Evolutionary conservation across 2,329 filamentous ascomycete genomes (phyloP), one percentile per base, ranked within the genome.

Genomic region (Neonectria ditissima): DNA sequence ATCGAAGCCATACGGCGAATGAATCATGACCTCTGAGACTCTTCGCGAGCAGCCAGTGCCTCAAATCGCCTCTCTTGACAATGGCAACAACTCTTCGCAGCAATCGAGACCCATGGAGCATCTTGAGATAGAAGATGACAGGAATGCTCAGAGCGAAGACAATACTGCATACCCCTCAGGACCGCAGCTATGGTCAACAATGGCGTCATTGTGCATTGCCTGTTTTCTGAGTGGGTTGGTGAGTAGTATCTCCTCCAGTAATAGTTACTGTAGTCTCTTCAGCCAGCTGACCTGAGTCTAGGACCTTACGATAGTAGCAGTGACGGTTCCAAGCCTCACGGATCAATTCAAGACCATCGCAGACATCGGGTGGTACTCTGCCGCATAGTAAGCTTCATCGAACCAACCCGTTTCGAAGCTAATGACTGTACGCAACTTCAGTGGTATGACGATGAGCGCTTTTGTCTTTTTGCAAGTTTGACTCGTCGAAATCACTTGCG

Each of bases 301-400:
- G 70, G 70, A 73, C 2, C 55, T 73, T 2, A 69, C 70, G 0
- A 72, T 73, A 5, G 70, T 73, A 9, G 69, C 70, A 0, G 70
- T 73, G 0, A 52, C 70, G 4, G 68, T 72, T 0, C 70, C 70
- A 10, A 73, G 70, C 11, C 63, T 73, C 9, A 73, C 71, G 1
- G 68, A 73, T 1, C 55, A 73, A 2, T 73, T 73, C 6, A 55
- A 69, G n/a, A 73, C 71, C 0, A 73, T 73, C 5, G 24, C 51
- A 4, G 71, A 73, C 14, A 73, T 73, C 6, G 71, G 71, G 14
- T 73, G 71, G 71, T 73, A 73, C 22, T 73, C 71, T 0, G 71
- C 71, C 10, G 71, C 71, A 1, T 73, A 73, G 69, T 71, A 55
- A 60, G 55, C 4, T 13, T 0, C n/a, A 1, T 6, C 7, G 0